Evolutionary conservation across 2,329 filamentous ascomycete genomes (phyloP), one percentile per base, ranked within the genome.

Genomic region (Arachnopeziza araneosa): DNA sequence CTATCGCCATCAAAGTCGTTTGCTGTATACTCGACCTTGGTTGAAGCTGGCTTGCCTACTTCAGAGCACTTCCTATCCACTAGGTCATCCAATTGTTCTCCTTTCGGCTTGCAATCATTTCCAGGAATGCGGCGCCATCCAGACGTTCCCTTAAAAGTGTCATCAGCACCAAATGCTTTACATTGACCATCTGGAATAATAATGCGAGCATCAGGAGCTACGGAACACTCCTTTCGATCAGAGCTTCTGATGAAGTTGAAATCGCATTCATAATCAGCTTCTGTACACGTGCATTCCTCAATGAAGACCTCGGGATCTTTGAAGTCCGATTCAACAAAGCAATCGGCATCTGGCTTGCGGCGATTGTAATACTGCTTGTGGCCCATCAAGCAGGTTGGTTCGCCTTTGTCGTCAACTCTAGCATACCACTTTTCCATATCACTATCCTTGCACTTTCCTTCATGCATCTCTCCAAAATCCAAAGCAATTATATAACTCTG

Each of bases 41-140:
- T 90, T 63, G 79, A 86, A 23, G 83, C 82, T 32, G 84, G 84
- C 30, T 69, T 54, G 26, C 74, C 74, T 19, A 79, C 76, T 62
- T 95, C 89, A 19, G 82, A 82, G 76, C 95, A 99, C 60, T 89
- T 83, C 62, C 86, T 83, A 67, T 96, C 87, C 17, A 91, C 82
- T n/a, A 80, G 77, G 57, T 87, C 82, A 67, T 92, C 90, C 69
- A 90, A 87, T 65, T 90, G 83, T 54, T 79, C 75, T 49, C 85
- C 88, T 17, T 77, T 81, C 53, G 83, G 78, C 66, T 85, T 83
- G 74, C 90, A 93, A 24, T 82, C 83, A 72, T 93, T 88, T 24
- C 90, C 90, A 0, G 95, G 93, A 62, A 99, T 98, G 67, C 93
- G 81, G 61, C 93, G 87, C 84, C 91, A 99, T 24, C 95, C 95